phyloP scores from a whole-genome alignment of 345 rosid species.

The Citrus glauca region DNA sequence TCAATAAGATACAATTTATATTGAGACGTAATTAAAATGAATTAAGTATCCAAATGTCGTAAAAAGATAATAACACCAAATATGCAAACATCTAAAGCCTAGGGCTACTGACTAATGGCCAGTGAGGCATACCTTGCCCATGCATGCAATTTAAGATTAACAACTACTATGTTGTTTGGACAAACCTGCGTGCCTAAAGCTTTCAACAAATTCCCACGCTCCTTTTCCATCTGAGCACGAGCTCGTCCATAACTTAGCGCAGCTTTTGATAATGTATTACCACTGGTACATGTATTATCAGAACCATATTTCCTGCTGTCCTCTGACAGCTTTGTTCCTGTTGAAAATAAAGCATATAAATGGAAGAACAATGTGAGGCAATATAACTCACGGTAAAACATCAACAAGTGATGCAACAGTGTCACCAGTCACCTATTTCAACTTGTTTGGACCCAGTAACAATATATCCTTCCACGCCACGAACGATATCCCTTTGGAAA shows the following conservation, averaged over 20 bases:
- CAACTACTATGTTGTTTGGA: not conserved
- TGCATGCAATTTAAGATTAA: not conserved
- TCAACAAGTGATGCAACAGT: not conserved
- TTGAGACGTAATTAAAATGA: not conserved
- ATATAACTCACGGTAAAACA: conserved; percentile 2
- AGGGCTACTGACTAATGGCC: not conserved
- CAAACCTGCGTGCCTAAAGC: conserved; percentile 92
- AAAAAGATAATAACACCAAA: not conserved
- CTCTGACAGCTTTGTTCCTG: conserved; percentile 83
- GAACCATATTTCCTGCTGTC: conserved; percentile 87
- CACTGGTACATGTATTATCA: conserved; percentile 85
- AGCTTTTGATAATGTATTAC: conserved; percentile 73
- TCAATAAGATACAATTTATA: not conserved
- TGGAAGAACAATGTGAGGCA: not conserved
- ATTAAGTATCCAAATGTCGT: not conserved
- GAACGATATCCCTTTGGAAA: conserved; percentile 89
- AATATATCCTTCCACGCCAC: conserved; percentile 88
- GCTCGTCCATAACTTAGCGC: conserved; percentile 61
- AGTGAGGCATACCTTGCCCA: not conserved
- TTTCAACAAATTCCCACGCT: conserved; percentile 73
- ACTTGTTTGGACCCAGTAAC: conserved; percentile 87
- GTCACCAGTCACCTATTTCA: conserved; percentile 61
- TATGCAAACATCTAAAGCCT: not conserved
- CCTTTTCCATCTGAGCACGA: conserved; percentile 85
- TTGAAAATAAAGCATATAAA: conserved; percentile 12